Base-by-base conservation (phyloP, 1,284 basidiomycete genomes). In the Cutaneotrichosporon daszewskae region DNA sequence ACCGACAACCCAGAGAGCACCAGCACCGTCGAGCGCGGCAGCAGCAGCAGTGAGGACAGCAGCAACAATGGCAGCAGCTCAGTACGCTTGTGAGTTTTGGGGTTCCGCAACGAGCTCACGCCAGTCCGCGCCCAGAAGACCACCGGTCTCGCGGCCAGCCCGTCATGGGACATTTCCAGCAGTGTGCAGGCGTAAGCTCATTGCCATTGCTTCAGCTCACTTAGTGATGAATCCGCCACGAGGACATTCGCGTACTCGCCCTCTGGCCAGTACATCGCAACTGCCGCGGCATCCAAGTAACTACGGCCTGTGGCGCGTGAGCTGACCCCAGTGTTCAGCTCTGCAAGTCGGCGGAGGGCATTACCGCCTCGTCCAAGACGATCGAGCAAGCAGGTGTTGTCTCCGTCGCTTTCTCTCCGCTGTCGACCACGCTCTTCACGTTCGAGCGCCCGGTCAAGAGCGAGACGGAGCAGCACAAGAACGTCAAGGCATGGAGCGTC, bases 41-140 rank as follows among this genome's bases (percentile, higher is more conserved):
- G n/a, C n/a, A n/a, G 28, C 16, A 10, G 25, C 25, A 26, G 25
- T 13, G 25, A 26, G 13, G 25, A 13, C 9, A 13, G 28, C 13
- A 31, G 28, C 28, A 31, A 22, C 34, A 26, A 65, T 59, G 60
- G 40, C 54, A 24, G 35, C 37, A n/a, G 43, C 61, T 37, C 69
- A 71, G 54, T 70, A 71, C 53, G 83, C 85, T 62, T 87, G 85
- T 88, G 47, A 75, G 85, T 79, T 14, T 37, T 23, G 25, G 7
- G n/a, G n/a, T n/a, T n/a, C n/a, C n/a, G n/a, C n/a, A n/a, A n/a
- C n/a, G n/a, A n/a, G n/a, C n/a, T n/a, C 34, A 0, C 27, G 17
- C 16, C 64, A 90, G 88, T 83, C 76, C 87, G 92, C 68, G 86
- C 92, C 38, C 90, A 94, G 79, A 97, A 95, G 80, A 79, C 80